Conservation (phyloP, 1,284 basidiomycete genomes). For the Takashimella koratensis region DNA sequence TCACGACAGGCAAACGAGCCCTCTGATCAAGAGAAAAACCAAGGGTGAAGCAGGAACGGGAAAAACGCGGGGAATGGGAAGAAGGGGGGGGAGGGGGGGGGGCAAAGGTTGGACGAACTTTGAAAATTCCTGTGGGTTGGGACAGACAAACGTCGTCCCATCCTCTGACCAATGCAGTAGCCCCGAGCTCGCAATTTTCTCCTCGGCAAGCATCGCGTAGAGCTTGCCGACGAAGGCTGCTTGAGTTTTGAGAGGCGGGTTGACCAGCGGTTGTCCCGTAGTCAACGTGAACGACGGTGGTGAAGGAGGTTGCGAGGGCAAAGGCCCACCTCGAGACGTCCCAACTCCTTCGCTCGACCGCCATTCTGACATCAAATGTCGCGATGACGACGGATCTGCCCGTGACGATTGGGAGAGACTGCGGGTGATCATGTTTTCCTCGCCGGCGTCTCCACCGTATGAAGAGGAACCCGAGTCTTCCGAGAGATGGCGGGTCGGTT, state of each 20-base stretch:
- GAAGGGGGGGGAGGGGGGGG: too few species aligned
- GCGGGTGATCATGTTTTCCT: not conserved
- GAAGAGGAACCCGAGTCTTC: not conserved
- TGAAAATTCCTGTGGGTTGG: constrained; percentile 49
- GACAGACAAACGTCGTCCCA: constrained; percentile 49
- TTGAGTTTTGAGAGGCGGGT: constrained; percentile 43
- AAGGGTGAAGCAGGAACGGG: too few species aligned
- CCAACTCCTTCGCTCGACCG: not conserved
- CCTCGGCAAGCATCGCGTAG: constrained; percentile 49
- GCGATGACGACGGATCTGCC: not conserved
- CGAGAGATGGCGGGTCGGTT: not conserved
- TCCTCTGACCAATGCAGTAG: constrained; percentile 47
- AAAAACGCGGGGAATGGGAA: not conserved
- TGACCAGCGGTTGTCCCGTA: constrained; percentile 31
- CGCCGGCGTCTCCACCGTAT: not conserved
- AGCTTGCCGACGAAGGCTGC: constrained; percentile 50
- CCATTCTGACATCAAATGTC: not conserved
- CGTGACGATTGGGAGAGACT: not conserved
- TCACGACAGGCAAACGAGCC: too few species aligned
- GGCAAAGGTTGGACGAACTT: constrained; percentile 27
- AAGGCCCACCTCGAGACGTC: not conserved
- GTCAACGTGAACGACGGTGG: constrained; percentile 20
- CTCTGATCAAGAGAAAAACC: not conserved
- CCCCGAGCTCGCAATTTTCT: constrained; percentile 40
- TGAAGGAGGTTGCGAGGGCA: not conserved